phyloP scores from a whole-genome alignment of 2,329 filamentous ascomycete species.

The Ophiosphaerella narmari region DNA sequence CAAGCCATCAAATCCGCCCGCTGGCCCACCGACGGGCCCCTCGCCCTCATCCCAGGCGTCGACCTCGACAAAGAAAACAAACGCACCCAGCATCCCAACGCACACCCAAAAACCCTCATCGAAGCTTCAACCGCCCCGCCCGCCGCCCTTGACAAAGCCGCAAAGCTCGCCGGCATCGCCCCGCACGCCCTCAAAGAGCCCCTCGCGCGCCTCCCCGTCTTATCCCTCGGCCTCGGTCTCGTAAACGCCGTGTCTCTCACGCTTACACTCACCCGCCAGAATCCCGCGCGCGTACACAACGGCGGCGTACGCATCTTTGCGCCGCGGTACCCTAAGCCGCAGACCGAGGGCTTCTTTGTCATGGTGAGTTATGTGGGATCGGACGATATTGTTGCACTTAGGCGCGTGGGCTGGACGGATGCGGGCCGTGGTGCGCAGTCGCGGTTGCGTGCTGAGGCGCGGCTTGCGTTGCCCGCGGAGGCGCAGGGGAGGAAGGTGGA shows the following conservation, averaged over 20 bases:
- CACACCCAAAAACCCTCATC: constrained; percentile 41
- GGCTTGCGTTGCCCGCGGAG: constrained; percentile 64
- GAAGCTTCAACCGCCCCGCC: constrained; percentile 39
- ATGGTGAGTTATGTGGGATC: constrained; percentile 68
- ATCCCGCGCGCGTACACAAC: constrained; percentile 50
- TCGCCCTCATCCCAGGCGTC: constrained; percentile 80
- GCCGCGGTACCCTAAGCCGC: constrained; percentile 88
- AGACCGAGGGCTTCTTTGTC: constrained; percentile 92
- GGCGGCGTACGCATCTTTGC: constrained; percentile 77
- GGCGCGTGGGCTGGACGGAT: constrained; percentile 76
- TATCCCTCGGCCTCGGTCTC: constrained; percentile 65
- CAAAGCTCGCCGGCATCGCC: constrained; percentile 58
- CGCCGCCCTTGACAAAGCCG: constrained; percentile 42
- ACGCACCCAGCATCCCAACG: constrained; percentile 49
- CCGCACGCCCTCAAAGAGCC: constrained; percentile 56
- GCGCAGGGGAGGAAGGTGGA: constrained; percentile 66
- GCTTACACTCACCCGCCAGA: constrained; percentile 68
- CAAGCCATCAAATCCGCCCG: constrained; percentile 91
- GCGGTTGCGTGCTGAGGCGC: constrained; percentile 59
- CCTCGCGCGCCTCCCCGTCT: constrained; percentile 68
- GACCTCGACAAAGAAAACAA: constrained; percentile 50
- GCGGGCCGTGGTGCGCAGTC: constrained; percentile 15
- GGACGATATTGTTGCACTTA: constrained; percentile 84
- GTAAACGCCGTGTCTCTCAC: constrained; percentile 67
- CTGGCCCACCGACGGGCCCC: constrained; percentile 82